These are phyloP conservation scores for Fraxinus floribunda DNA, from an alignment of 305 asterid species.

Conservation along the genomic window DNA sequence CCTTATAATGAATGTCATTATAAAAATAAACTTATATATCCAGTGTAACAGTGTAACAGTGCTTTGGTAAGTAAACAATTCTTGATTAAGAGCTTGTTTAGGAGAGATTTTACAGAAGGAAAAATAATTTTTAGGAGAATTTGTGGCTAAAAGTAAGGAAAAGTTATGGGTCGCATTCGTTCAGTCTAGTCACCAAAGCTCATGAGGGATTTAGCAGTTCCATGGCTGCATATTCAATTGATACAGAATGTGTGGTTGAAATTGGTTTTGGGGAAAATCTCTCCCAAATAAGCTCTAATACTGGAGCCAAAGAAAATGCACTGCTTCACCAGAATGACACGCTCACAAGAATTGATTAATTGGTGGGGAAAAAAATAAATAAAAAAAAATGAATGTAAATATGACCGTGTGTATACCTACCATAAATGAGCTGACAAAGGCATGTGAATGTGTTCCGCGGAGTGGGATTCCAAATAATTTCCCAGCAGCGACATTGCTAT, in stretches of 20 bases:
- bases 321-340: conserved; percentile 3
- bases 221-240: background rate
- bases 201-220: background rate
- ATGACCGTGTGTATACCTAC: conserved; percentile 36
- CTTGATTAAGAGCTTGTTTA: background rate
- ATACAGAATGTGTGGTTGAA: background rate
- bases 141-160: background rate
- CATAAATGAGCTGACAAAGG: conserved; percentile 96
- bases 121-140: background rate
- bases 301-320: background rate
- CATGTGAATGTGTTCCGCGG: conserved; percentile 99
- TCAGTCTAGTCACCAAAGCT: too few relatives aligned
- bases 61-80: background rate
- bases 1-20: background rate
- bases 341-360: background rate
- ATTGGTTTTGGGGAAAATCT: background rate
- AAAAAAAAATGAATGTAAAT: background rate
- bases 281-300: background rate
- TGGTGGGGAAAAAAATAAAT: background rate
- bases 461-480: conserved; percentile 97
- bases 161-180: background rate
- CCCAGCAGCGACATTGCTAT: conserved; percentile 99
- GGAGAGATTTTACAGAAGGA: background rate
- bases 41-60: conserved; percentile 15
- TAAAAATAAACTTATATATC: conserved; percentile 9